Percentiles rank a stretch among this genome's conserved stretches.
Conservation (phyloP, 2,329 filamentous ascomycete species). For the Penicillium frequentans region DNA sequence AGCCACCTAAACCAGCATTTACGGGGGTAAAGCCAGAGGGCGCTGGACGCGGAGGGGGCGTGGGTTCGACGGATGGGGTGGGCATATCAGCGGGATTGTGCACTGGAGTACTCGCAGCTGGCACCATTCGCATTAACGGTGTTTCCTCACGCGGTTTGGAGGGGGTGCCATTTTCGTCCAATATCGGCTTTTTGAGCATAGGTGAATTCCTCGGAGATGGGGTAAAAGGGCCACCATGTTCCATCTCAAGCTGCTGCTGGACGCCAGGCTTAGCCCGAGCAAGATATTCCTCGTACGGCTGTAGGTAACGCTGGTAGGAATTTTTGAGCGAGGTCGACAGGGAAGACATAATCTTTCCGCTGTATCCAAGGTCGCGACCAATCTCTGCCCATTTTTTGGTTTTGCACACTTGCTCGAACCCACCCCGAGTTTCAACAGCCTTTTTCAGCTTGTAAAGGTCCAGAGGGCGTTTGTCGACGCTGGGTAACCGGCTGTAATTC, state of each 20-base stretch:
- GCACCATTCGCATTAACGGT: constrained; percentile 61
- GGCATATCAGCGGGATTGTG: constrained; percentile 34
- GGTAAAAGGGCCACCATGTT: constrained; percentile 89
- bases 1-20: constrained; percentile 58
- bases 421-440: constrained; percentile 88
- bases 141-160: constrained; percentile 61
- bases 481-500: constrained; percentile 89
- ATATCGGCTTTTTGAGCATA: constrained; percentile 54
- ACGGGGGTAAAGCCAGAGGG: constrained; percentile 68
- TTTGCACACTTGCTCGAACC: constrained; percentile 96
- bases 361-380: constrained; percentile 92
- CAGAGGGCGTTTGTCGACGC: constrained; percentile 94
- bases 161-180: constrained; percentile 47
- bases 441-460: constrained; percentile 97
- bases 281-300: constrained; percentile 94
- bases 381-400: constrained; percentile 99
- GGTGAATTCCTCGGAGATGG: constrained; percentile 74
- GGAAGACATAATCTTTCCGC: constrained; percentile 99
- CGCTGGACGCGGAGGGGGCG: constrained; percentile 37
- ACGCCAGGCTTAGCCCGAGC: constrained; percentile 88
- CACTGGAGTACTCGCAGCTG: constrained; percentile 55
- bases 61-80: constrained; percentile 38
- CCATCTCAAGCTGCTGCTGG: constrained; percentile 90
- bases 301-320: constrained; percentile 95
- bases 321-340: constrained; percentile 97